Conservation (phyloP, 768 basidiomycete genomes). For the Tulasnella sp. region DNA sequence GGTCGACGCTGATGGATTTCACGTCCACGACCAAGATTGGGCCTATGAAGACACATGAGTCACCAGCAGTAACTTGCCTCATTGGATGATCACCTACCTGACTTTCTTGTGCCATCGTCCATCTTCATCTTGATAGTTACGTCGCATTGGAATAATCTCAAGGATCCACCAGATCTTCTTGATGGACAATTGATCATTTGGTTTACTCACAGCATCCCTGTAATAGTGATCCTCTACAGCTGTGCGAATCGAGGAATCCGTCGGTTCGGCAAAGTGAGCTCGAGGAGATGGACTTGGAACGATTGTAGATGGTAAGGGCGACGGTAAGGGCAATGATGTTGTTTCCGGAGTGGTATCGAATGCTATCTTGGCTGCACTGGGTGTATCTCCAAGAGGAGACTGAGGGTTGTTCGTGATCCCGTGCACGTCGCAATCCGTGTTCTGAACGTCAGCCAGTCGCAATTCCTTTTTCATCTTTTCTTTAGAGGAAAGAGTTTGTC, state of each 20-base stretch:
- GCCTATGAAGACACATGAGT: background rate
- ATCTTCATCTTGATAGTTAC: background rate
- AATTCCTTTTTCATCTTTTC: too few relatives aligned
- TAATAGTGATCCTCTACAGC: background rate
- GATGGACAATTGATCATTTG: conserved; percentile 1
- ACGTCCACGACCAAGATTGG: conserved; percentile 4
- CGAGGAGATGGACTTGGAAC: background rate
- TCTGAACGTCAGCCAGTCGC: too few relatives aligned
- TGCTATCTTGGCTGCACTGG: too few relatives aligned
- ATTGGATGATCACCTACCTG: conserved; percentile 2
- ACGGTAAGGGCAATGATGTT: background rate
- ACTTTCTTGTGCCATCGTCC: conserved; percentile 9
- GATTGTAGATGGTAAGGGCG: background rate
- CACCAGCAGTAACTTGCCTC: too few relatives aligned
- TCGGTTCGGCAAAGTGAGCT: background rate
- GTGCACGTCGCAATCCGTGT: too few relatives aligned
- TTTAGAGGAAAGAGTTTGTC: too few relatives aligned
- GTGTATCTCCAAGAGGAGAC: too few relatives aligned
- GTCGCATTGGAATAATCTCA: conserved; percentile 6
- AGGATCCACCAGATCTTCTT: conserved; percentile 3
- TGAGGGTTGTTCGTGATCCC: too few relatives aligned
- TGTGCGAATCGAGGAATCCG: background rate
- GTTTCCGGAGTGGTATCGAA: too few relatives aligned
- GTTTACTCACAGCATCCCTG: background rate
- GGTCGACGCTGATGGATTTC: conserved; percentile 1